Conservation (phyloP, 2,329 filamentous ascomycete genomes). For the Cryphonectria parasitica region DNA sequence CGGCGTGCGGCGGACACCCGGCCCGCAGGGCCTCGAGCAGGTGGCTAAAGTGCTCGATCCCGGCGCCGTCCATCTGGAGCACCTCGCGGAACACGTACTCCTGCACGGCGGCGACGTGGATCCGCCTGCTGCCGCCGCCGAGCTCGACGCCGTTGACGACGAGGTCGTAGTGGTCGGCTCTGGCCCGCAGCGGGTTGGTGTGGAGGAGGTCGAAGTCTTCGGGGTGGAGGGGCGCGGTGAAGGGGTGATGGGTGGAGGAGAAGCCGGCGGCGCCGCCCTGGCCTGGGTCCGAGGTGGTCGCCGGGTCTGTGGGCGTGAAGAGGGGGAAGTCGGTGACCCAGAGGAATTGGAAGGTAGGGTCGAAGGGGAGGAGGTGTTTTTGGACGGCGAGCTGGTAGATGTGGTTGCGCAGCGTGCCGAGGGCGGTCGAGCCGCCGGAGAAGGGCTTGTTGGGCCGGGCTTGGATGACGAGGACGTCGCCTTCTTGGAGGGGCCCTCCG, state of each 20-base stretch:
- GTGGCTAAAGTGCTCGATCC: conserved; percentile 82
- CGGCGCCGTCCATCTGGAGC: conserved; percentile 72
- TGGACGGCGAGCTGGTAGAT: conserved; percentile 72
- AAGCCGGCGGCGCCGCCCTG: conserved; percentile 83
- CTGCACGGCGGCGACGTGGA: conserved; percentile 82
- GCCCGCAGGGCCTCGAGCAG: conserved; percentile 79
- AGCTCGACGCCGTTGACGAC: conserved; percentile 95
- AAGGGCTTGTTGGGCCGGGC: conserved; percentile 70
- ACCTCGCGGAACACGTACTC: conserved; percentile 84
- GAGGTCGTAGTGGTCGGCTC: conserved; percentile 91
- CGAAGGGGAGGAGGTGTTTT: conserved; percentile 56
- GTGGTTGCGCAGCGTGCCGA: conserved; percentile 74
- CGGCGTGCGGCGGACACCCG: conserved; percentile 93
- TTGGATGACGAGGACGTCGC: conserved; percentile 82
- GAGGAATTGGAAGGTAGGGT: conserved; percentile 65
- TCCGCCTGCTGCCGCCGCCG: conserved; percentile 89
- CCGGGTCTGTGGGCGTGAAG: conserved; percentile 72
- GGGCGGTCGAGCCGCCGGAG: conserved; percentile 70
- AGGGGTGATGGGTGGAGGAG: conserved; percentile 90
- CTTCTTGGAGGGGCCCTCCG: conserved; percentile 56
- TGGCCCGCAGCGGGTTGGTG: conserved; percentile 70
- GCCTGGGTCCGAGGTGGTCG: conserved; percentile 60
- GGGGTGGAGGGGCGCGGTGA: conserved; percentile 79
- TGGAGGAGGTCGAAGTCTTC: conserved; percentile 75
- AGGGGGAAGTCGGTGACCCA: conserved; percentile 94